Conservation (phyloP, 2,329 filamentous ascomycete species). For the Colletotrichum brevisporum region DNA sequence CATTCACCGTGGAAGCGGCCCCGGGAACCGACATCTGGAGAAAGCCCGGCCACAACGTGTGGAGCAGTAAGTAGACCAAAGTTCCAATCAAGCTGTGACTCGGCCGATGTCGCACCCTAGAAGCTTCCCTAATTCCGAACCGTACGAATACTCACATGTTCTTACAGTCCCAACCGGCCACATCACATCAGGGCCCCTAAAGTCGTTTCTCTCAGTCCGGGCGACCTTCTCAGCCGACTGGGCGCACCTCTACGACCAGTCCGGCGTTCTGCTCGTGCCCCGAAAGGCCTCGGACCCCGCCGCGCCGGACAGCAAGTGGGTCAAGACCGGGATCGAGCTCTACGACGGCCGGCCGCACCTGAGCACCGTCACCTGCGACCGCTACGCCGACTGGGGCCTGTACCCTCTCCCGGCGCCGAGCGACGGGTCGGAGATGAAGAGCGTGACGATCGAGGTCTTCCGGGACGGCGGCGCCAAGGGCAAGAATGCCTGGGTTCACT, state of each 20-base stretch:
- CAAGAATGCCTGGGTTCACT: conserved; percentile 78
- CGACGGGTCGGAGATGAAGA: conserved; percentile 44
- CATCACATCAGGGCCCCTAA: conserved; percentile 61
- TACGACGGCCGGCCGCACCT: conserved; percentile 74
- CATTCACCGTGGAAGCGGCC: conserved; percentile 67
- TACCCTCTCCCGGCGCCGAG: conserved; percentile 58
- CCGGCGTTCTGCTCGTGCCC: conserved; percentile 56
- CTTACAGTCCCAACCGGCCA: conserved; percentile 43
- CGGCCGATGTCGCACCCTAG: neutral
- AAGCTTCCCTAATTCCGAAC: neutral
- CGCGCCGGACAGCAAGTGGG: conserved; percentile 70
- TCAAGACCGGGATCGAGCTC: conserved; percentile 85
- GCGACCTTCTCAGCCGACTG: conserved; percentile 75
- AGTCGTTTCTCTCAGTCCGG: conserved; percentile 71
- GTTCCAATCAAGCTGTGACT: neutral
- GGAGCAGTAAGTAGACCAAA: conserved; percentile 64
- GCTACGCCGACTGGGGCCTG: conserved; percentile 83
- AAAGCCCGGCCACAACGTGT: conserved; percentile 71
- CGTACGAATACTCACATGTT: conserved; percentile 39
- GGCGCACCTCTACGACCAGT: conserved; percentile 56
- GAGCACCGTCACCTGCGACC: conserved; percentile 79
- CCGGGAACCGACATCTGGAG: conserved; percentile 83
- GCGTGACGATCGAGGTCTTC: conserved; percentile 57
- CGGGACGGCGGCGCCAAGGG: conserved; percentile 68
- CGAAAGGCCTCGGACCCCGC: conserved; percentile 47